Evolutionary conservation across 2,329 filamentous ascomycete genomes (phyloP).

Genomic region (Raffaelea arxii): DNA sequence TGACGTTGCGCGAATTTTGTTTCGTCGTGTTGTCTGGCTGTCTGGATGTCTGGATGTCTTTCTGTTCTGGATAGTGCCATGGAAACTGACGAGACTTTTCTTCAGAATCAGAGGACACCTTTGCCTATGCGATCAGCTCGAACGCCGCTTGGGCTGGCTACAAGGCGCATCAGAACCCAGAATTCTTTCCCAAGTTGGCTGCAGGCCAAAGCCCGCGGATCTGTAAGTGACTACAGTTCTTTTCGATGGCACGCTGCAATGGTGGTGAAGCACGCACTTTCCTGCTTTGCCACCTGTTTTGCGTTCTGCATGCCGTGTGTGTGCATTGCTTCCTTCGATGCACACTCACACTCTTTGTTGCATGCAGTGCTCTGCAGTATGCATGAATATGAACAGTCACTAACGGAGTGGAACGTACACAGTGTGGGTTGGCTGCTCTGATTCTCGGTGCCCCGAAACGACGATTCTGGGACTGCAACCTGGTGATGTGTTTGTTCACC

Average conservation of each 20-base stretch:
- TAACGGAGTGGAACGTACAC: neutral
- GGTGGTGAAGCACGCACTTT: no score
- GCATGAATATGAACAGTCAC: no score
- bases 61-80: neutral
- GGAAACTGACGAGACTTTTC: neutral
- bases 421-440: conserved; percentile 83
- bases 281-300: no score
- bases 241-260: no score
- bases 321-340: no score
- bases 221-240: no score
- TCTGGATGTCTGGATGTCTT: neutral
- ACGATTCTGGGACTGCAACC: conserved; percentile 69
- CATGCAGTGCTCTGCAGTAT: no score
- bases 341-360: no score
- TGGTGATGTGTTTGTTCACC: conserved; percentile 80
- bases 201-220: conserved; percentile 57
- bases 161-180: conserved; percentile 54
- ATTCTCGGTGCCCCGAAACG: conserved; percentile 77
- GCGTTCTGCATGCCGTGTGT: no score
- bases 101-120: conserved; percentile 39
- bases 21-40: neutral
- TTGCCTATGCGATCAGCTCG: conserved; percentile 52
- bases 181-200: conserved; percentile 60
- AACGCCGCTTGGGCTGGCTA: conserved; percentile 64
- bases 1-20: no score